phyloP scores from a whole-genome alignment of 345 rosid species.

The Kernera saxatilis region DNA sequence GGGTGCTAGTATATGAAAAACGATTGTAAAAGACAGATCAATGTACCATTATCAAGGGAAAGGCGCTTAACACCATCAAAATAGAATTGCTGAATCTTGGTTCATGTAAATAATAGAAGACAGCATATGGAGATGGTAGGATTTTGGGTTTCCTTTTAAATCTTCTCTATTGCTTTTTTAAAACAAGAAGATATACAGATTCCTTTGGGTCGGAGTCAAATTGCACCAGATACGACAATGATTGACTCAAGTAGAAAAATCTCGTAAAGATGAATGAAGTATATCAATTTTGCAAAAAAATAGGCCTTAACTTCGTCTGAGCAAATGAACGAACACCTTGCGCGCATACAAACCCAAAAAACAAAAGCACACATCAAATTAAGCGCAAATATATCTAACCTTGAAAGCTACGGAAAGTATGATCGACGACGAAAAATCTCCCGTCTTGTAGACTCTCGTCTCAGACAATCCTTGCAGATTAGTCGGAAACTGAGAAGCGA shows the following conservation, averaged over 20 bases:
- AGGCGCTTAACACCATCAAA: too few relatives aligned
- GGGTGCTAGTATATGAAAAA: too few relatives aligned
- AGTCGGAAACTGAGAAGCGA: neutral
- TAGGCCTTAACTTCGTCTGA: neutral
- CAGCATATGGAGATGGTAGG: neutral
- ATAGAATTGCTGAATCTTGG: too few relatives aligned
- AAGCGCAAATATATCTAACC: neutral
- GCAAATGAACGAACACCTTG: constrained; percentile 20
- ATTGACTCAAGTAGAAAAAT: neutral
- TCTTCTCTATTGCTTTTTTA: neutral
- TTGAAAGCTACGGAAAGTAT: neutral
- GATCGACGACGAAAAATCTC: neutral
- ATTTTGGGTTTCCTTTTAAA: neutral
- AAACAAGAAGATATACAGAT: neutral
- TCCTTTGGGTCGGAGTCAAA: neutral
- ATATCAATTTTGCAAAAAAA: neutral
- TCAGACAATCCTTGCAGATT: constrained; percentile 15
- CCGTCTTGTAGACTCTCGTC: neutral
- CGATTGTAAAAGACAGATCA: too few relatives aligned
- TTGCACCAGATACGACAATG: neutral
- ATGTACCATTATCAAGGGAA: too few relatives aligned
- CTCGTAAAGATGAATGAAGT: neutral
- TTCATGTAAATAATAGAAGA: too few relatives aligned
- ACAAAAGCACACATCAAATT: neutral
- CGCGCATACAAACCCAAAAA: neutral